phyloP scores from a whole-genome alignment of 768 basidiomycete genomes.

The Suillus discolor region DNA sequence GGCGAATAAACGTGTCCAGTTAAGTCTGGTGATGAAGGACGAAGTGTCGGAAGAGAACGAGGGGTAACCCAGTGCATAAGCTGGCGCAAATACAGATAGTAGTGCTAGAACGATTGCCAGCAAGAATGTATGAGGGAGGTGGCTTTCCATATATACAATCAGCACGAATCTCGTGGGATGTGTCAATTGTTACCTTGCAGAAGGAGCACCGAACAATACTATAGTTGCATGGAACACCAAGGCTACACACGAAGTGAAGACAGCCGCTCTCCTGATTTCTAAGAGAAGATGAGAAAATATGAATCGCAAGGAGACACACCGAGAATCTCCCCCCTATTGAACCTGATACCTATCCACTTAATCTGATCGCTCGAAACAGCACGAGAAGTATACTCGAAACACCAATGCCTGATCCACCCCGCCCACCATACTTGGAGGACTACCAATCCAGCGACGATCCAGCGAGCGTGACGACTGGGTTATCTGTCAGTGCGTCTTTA shows the following conservation, averaged over 20 bases:
- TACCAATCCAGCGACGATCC: constrained; percentile 54
- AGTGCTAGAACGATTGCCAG: constrained; percentile 70
- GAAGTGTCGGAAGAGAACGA: no score
- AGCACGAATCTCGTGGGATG: background rate
- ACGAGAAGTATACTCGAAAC: no score
- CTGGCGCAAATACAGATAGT: constrained; percentile 62
- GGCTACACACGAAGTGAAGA: constrained; percentile 54
- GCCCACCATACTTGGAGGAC: constrained; percentile 75
- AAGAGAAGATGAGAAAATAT: constrained; percentile 10
- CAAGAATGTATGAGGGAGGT: constrained; percentile 61
- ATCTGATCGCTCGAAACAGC: constrained; percentile 48
- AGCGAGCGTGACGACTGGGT: constrained; percentile 61
- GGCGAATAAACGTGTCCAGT: no score
- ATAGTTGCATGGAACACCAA: constrained; percentile 48
- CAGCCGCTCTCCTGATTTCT: constrained; percentile 57
- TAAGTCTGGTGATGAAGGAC: no score
- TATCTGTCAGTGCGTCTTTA: constrained; percentile 63
- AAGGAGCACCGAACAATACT: constrained; percentile 77
- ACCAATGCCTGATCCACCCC: constrained; percentile 64
- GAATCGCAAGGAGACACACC: constrained; percentile 34
- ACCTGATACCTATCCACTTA: constrained; percentile 40
- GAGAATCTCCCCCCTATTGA: constrained; percentile 39
- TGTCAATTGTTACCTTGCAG: constrained; percentile 50
- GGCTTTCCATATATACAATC: constrained; percentile 36
- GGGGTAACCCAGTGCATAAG: no score